Percentiles rank a stretch among this genome's conserved stretches.
These are phyloP conservation scores for Ceratobasidium sp. DNA, from an alignment of 1,284 basidiomycete species.

Conservation along the genomic window DNA sequence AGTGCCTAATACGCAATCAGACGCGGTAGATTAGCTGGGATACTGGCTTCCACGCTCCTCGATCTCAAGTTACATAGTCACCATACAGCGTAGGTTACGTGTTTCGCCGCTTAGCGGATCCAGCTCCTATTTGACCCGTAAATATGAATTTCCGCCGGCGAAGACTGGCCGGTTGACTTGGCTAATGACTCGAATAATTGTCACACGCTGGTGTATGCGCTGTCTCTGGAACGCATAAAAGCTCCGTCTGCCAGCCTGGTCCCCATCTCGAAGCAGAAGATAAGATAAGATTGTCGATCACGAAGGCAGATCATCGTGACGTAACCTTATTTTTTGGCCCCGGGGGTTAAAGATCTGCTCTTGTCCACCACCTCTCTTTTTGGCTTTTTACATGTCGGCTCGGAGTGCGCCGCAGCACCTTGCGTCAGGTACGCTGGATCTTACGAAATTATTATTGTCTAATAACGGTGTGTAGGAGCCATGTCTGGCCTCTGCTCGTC, in stretches of 20 bases:
- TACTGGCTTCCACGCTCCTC: no score
- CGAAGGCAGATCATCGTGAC: conserved; percentile 12
- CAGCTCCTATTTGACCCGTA: conserved; percentile 20
- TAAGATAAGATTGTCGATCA: conserved; percentile 29
- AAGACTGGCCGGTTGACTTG: not conserved
- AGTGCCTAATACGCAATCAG: no score
- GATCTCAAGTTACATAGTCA: no score
- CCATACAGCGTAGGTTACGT: not conserved
- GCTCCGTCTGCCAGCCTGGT: not conserved
- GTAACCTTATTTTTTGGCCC: conserved; percentile 1
- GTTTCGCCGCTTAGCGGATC: conserved; percentile 23
- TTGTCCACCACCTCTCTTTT: conserved; percentile 2
- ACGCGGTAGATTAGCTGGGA: no score
- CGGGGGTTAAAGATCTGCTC: not conserved
- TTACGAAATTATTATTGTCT: not conserved
- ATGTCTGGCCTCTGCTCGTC: conserved; percentile 73
- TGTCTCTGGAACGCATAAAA: not conserved
- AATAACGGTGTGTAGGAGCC: conserved; percentile 44
- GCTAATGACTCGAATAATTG: not conserved
- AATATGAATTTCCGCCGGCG: not conserved
- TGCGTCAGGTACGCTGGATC: conserved; percentile 6
- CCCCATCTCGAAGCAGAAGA: not conserved
- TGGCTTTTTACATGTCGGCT: conserved; percentile 12
- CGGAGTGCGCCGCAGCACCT: conserved; percentile 42
- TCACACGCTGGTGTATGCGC: no score